Percentiles rank a stretch among this genome's conserved stretches.
phyloP scores from a whole-genome alignment of 441 rosid genomes.

The Brassica balearica region DNA sequence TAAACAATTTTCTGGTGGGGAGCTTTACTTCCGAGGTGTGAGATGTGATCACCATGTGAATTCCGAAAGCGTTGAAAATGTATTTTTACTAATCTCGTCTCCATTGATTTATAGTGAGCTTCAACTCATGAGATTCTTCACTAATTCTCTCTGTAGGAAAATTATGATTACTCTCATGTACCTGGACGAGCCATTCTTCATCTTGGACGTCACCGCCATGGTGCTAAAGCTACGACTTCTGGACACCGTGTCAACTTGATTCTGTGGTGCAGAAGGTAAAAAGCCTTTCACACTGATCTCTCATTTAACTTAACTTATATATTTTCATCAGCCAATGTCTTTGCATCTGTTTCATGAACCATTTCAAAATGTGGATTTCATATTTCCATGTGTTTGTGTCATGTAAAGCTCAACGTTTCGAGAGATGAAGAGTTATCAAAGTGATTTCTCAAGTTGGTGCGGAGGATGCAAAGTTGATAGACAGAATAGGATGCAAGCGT shows the following conservation, averaged over 20 bases:
- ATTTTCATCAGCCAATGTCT: no score
- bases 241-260: constrained; percentile 70
- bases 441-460: constrained; percentile 71
- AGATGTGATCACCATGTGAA: constrained; percentile 72
- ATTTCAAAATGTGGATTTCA: neutral
- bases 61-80: constrained; percentile 55
- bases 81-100: constrained; percentile 31
- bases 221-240: constrained; percentile 71
- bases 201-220: constrained; percentile 79
- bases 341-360: no score
- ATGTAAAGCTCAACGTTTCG: constrained; percentile 59
- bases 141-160: constrained; percentile 43
- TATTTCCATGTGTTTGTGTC: neutral
- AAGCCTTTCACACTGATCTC: neutral
- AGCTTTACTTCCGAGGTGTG: constrained; percentile 67
- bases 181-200: constrained; percentile 75
- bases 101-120: constrained; percentile 5
- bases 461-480: constrained; percentile 59
- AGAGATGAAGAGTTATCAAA: constrained; percentile 66
- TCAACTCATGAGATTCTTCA: constrained; percentile 16
- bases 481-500: constrained; percentile 49
- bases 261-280: constrained; percentile 81
- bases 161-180: constrained; percentile 58
- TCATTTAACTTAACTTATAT: neutral
- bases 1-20: constrained; percentile 67